Evolutionary conservation across 768 basidiomycete genomes (phyloP), one percentile per base, ranked within the genome.

Genomic region (Panaeolus papilionaceus): DNA sequence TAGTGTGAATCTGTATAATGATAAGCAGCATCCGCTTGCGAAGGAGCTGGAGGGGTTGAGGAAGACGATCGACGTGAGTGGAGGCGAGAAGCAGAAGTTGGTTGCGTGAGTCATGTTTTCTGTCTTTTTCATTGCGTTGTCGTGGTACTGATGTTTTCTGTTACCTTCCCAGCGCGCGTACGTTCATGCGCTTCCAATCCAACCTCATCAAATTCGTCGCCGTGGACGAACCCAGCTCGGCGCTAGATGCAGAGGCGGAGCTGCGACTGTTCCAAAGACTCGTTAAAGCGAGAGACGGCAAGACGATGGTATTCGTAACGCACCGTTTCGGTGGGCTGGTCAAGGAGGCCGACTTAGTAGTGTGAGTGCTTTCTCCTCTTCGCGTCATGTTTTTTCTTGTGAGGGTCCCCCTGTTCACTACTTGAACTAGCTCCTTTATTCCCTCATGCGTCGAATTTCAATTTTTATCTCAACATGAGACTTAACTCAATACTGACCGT

Each of bases 181-280:
- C 79, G 9, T 86, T 85, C 66, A 83, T 84, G 80, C 75, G 82
- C 38, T 75, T 79, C 63, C 77, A 75, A 37, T 80, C 77, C n/a
- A 76, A 75, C 6, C 74, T 81, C 3, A 78, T 83, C 28, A 81
- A 79, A 37, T 82, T 89, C 11, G 76, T 89, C 18, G 80, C 86
- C 3, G 81, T 86, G 2, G 89, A 90, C 68, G 88, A 90, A 72
- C 87, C 88, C 0, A 88, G 82, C 44, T 86, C 87, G 0, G 82
- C 85, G 2, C 70, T 89, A 47, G 89, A 90, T 64, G 82, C 89
- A 9, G 75, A 84, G 51, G 84, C 81, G 0, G 89, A 91, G 72
- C 80, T 79, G 12, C 76, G 81, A 1, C 76, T 89, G 11, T 81
- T 88, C 64, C 70, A 79, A 18, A 75, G 76, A 11, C 73, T 89